Evolutionary conservation across 768 basidiomycete genomes (phyloP).

Genomic region (Lyophyllum decastes): DNA sequence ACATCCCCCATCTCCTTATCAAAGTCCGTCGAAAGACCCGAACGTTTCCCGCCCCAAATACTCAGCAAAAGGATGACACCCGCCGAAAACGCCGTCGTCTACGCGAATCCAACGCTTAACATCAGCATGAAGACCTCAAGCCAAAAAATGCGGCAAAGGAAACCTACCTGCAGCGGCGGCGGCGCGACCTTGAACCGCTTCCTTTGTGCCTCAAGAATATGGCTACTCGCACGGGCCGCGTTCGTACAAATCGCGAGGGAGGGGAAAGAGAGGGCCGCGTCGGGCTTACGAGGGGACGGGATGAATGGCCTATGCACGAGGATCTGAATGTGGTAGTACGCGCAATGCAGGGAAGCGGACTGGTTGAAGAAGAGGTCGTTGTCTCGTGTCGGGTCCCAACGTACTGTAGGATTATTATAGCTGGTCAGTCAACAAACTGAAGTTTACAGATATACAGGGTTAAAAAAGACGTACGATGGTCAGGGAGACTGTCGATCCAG

Average conservation of each 20-base stretch:
- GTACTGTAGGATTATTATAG: slow-evolving; percentile 30
- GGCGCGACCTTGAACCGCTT: slow-evolving; percentile 29
- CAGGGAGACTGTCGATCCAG: slow-evolving; percentile 67
- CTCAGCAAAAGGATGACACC: slow-evolving; percentile 64
- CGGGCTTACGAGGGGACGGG: slow-evolving; percentile 51
- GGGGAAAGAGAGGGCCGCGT: slow-evolving; percentile 48
- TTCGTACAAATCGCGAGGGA: slow-evolving; percentile 78
- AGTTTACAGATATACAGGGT: neutral
- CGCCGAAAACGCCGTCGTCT: slow-evolving; percentile 45
- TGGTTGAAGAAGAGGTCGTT: slow-evolving; percentile 53
- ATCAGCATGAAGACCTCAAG: neutral
- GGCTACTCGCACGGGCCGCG: slow-evolving; percentile 77
- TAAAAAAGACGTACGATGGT: slow-evolving; percentile 44
- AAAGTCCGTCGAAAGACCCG: slow-evolving; percentile 49
- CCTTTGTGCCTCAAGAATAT: slow-evolving; percentile 66
- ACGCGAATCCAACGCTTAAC: neutral
- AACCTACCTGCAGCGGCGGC: slow-evolving; percentile 36
- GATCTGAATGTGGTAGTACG: slow-evolving; percentile 66
- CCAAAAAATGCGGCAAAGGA: neutral
- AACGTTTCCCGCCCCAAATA: slow-evolving; percentile 65
- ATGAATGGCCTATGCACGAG: slow-evolving; percentile 80
- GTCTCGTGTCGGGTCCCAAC: slow-evolving; percentile 52
- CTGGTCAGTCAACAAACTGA: neutral
- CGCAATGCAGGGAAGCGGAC: slow-evolving; percentile 54
- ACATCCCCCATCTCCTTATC: slow-evolving; percentile 63